Percentiles rank a stretch among this genome's conserved stretches.
Evolutionary conservation across 2,329 filamentous ascomycete genomes (phyloP).

Genomic region (Neonectria neomacrospora): DNA sequence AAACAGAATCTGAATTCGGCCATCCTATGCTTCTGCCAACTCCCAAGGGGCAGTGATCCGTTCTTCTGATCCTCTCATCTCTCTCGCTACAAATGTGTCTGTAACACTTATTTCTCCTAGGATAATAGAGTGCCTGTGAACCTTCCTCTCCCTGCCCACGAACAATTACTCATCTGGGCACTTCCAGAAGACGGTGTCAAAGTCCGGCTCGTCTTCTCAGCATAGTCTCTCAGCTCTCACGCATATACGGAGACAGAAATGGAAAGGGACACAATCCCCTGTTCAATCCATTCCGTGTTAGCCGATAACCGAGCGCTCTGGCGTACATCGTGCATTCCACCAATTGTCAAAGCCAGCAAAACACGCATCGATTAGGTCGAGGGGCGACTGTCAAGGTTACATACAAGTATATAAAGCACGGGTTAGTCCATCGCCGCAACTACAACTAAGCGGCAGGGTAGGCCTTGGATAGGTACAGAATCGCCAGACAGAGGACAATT

Average conservation of each 20-base stretch:
- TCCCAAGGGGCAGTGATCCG: conserved; percentile 44
- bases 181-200: conserved; percentile 53
- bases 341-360: neutral
- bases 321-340: neutral
- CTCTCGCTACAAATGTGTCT: conserved; percentile 47
- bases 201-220: conserved; percentile 51
- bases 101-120: conserved; percentile 42
- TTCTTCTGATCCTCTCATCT: conserved; percentile 45
- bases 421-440: neutral
- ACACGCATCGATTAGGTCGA: neutral
- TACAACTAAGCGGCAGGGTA: neutral
- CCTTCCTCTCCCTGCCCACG: conserved; percentile 23
- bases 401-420: neutral
- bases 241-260: neutral
- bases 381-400: neutral
- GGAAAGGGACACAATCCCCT: neutral
- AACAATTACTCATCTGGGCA: conserved; percentile 51
- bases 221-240: conserved; percentile 40
- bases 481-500: conserved; percentile 39
- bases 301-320: neutral
- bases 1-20: conserved; percentile 30
- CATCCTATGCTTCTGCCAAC: conserved; percentile 29
- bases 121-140: no score
- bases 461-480: conserved; percentile 29
- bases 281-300: neutral